Percentiles rank a stretch among this genome's conserved stretches.
These are phyloP conservation scores for Auricularia cornea DNA, from an alignment of 768 basidiomycete species.

Conservation along the genomic window DNA sequence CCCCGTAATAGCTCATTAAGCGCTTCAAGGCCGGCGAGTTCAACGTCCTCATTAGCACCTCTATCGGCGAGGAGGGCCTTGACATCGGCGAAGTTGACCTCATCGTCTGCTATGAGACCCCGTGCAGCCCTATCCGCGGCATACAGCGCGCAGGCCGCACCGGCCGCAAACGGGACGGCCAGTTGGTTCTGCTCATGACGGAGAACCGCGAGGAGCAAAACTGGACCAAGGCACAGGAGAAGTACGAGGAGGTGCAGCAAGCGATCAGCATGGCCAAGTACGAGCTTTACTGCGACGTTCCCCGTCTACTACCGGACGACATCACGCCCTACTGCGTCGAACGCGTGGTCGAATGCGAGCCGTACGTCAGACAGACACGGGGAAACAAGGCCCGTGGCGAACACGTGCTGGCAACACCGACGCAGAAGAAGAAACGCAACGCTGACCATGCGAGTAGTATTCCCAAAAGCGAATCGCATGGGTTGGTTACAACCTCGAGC, in stretches of 20 bases:
- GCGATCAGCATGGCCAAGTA: constrained; percentile 73
- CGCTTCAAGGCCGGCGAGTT: constrained; percentile 81
- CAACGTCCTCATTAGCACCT: constrained; percentile 92
- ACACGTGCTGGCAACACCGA: constrained; percentile 1
- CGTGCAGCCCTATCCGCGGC: constrained; percentile 96
- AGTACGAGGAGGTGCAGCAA: constrained; percentile 83
- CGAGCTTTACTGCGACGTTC: constrained; percentile 89
- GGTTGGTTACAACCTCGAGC: constrained; percentile 63
- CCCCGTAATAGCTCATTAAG: constrained; percentile 58
- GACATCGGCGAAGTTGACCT: constrained; percentile 97
- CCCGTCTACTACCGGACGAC: constrained; percentile 72
- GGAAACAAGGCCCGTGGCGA: constrained; percentile 17
- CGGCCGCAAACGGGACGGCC: constrained; percentile 82
- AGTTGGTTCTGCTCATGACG: constrained; percentile 85
- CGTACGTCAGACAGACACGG: constrained; percentile 36
- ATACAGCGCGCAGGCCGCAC: constrained; percentile 94
- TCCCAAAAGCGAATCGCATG: constrained; percentile 58
- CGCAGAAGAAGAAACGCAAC: constrained; percentile 62
- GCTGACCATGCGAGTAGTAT: constrained; percentile 62
- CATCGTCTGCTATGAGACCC: constrained; percentile 93
- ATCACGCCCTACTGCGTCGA: constrained; percentile 71
- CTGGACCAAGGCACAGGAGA: constrained; percentile 78
- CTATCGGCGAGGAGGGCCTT: constrained; percentile 95
- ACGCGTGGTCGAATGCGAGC: constrained; percentile 74
- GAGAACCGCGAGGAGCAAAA: constrained; percentile 87